Conservation (phyloP, 805 yeast species). For the Barnettozyma botsteinii region DNA sequence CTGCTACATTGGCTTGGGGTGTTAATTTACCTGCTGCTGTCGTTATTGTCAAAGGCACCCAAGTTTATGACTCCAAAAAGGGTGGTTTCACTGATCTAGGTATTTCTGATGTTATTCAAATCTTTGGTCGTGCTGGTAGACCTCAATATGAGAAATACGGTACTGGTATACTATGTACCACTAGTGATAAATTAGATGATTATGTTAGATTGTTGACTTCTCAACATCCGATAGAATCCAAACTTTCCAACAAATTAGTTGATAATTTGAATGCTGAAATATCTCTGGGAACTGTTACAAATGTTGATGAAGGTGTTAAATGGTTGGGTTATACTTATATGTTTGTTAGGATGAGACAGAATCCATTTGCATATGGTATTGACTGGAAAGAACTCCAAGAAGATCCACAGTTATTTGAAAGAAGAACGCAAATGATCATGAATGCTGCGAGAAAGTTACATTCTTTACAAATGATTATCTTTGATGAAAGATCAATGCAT, state of each 20-base stretch:
- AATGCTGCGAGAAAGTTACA: conserved; percentile 83
- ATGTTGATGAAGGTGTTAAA: conserved; percentile 86
- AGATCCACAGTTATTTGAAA: conserved; percentile 73
- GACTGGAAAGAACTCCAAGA: conserved; percentile 79
- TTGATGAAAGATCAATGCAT: conserved; percentile 77
- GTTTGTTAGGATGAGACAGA: conserved; percentile 89
- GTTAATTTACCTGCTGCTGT: conserved; percentile 97
- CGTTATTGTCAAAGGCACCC: conserved; percentile 94
- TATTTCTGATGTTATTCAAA: conserved; percentile 93
- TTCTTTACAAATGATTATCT: conserved; percentile 85
- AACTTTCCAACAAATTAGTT: conserved; percentile 66
- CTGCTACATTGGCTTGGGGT: conserved; percentile 99
- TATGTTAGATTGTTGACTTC: conserved; percentile 86
- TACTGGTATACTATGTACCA: conserved; percentile 85
- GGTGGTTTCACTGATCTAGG: conserved; percentile 95
- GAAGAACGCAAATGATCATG: conserved; percentile 69
- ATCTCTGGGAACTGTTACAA: conserved; percentile 91
- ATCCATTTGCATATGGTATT: conserved; percentile 88
- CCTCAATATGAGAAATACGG: conserved; percentile 94
- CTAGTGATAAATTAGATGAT: conserved; percentile 76
- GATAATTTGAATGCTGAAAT: conserved; percentile 97
- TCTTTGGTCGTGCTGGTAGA: conserved; percentile 98
- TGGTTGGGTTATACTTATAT: conserved; percentile 98
- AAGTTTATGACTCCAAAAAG: conserved; percentile 86
- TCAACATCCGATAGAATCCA: conserved; percentile 94